phyloP scores from a whole-genome alignment of 176 grass and related monocot genomes.

The Themeda triandra region DNA sequence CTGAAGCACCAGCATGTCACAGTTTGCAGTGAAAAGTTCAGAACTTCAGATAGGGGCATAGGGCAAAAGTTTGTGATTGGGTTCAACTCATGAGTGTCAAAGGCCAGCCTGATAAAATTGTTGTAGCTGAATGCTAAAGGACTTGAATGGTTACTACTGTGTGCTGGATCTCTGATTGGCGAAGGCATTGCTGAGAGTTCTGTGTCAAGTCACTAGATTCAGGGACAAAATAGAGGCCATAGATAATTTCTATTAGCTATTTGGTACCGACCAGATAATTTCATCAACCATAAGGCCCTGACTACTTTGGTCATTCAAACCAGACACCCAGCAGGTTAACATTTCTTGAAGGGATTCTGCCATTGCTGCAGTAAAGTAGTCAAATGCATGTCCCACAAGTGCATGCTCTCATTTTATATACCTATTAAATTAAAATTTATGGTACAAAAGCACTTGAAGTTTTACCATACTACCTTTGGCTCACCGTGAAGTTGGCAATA shows the following conservation, averaged over 20 bases:
- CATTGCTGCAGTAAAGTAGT: background rate
- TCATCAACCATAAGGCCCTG: background rate
- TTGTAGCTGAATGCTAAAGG: background rate
- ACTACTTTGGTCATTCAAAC: background rate
- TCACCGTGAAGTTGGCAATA: background rate
- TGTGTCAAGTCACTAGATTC: background rate
- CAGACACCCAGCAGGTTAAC: background rate
- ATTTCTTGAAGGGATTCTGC: background rate
- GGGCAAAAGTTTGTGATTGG: background rate
- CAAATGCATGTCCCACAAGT: background rate
- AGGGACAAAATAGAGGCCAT: background rate
- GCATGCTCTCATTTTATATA: background rate
- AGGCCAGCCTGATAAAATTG: background rate
- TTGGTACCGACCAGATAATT: background rate
- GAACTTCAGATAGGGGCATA: background rate
- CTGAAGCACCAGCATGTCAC: background rate
- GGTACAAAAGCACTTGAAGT: background rate
- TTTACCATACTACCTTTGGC: background rate
- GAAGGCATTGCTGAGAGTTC: background rate
- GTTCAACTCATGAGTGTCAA: background rate
- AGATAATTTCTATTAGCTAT: background rate
- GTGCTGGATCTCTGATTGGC: background rate
- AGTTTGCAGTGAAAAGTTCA: background rate
- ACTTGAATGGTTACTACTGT: background rate
- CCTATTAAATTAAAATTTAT: background rate